Evolutionary conservation across 371 early-diverging fungal genomes (phyloP), one percentile per base, ranked within the genome.

Genomic region (Rhizopus sp.): DNA sequence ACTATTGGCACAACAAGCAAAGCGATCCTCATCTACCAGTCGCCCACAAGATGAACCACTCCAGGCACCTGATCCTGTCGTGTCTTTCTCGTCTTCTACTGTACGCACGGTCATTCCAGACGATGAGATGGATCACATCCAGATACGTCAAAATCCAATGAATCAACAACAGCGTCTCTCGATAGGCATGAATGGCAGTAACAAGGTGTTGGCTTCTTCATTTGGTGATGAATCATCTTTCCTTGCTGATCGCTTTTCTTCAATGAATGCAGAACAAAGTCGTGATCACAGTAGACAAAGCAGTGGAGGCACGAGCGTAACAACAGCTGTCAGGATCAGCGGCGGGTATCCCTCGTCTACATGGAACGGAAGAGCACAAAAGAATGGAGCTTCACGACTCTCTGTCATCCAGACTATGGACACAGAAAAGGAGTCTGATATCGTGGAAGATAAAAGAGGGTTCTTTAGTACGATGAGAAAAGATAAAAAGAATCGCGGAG

Each of bases 51-150:
- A 51, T 38, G 56, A 56, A 17, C 51, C 34, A 0, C 37, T 54
- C 23, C 35, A 38, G 7, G 62, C 56, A 7, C 67, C 67, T 16
- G 55, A 59, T 12, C 67, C 67, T 5, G 47, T 63, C 7, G 63
- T 59, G 2, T 67, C 67, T 0, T 62, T 67, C 44, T 67, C 67
- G 8, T 67, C 67, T 2, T 67, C 67, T 12, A 67, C 67, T 8
- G 56, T 56, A 5, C 59, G 56, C 6, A 67, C 67, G 0, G 53
- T 67, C 33, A 50, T 67, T 29, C 60, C 63, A 12, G 53, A 35
- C 0, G 15, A 55, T 15, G 64, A 64, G 23, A 33, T 46, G n/a
- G 37, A 50, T 31, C 2, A 6, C 3, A 10, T 47, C 15, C 35
- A 50, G 15, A 46, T 44, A 2, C 57, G 63, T 35, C 48, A 59